Evolutionary conservation across 257 asterid genomes (phyloP).

Genomic region (Osmanthus fragrans): DNA sequence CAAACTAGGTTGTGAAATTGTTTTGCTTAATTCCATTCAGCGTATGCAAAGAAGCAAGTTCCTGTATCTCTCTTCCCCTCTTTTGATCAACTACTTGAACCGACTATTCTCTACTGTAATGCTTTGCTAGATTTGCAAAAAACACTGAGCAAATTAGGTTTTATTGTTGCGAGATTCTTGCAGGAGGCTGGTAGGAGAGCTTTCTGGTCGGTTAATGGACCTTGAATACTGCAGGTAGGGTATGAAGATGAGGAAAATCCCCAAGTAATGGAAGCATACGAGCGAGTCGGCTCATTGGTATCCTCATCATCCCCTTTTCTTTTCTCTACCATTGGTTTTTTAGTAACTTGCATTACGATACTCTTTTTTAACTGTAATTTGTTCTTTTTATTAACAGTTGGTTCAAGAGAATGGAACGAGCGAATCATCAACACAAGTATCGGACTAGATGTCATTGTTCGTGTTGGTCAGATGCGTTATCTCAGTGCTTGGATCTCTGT

Average conservation of each 20-base stretch:
- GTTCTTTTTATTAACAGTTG: conserved; percentile 44
- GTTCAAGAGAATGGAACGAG: conserved; percentile 57
- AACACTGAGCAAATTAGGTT: not conserved
- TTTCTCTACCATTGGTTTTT: not conserved
- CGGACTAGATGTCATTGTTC: not conserved
- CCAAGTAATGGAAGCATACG: conserved; percentile 86
- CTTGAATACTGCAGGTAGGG: conserved; percentile 86
- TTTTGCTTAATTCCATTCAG: not conserved
- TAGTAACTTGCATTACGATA: not conserved
- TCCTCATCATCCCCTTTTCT: not conserved
- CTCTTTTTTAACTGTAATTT: not conserved
- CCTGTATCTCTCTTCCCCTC: not conserved
- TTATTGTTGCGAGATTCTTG: not conserved
- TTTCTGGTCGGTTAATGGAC: conserved; percentile 94
- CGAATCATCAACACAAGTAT: conserved; percentile 35
- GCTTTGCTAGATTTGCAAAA: not conserved
- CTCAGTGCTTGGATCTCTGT: not conserved
- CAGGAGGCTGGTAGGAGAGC: conserved; percentile 96
- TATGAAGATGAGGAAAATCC: conserved; percentile 80
- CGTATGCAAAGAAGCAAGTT: not conserved
- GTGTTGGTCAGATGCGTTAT: not conserved
- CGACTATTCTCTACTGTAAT: not conserved
- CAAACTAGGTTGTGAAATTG: not conserved
- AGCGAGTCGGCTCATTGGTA: conserved; percentile 96
- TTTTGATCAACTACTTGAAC: not conserved